These are phyloP conservation scores for Limnomonas spitsbergensis DNA, from an alignment of 139 green algal species.

Conservation along the genomic window DNA sequence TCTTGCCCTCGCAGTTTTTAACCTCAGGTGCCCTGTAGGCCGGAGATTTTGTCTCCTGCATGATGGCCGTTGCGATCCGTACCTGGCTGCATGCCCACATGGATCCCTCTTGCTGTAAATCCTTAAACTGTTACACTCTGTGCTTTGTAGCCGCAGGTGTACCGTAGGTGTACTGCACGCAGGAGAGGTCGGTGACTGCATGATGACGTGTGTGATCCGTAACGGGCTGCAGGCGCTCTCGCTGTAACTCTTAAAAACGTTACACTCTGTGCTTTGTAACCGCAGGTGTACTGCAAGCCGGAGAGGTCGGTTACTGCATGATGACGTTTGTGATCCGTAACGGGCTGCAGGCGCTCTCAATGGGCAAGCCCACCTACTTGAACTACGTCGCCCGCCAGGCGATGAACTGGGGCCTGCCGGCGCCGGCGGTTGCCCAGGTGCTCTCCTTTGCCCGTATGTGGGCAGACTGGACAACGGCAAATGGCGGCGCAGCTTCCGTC, in stretches of 20 bases:
- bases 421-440: not conserved
- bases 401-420: slow-evolving; percentile 31
- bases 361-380: slow-evolving; percentile 27
- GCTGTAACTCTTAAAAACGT: not conserved
- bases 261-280: not conserved
- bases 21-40: too few species aligned
- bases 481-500: slow-evolving; percentile 18
- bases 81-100: too few species aligned
- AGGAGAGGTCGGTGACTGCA: slow-evolving; percentile 55
- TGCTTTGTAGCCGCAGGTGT: too few species aligned
- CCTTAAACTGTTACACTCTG: too few species aligned
- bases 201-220: slow-evolving; percentile 58
- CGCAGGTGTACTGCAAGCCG: not conserved
- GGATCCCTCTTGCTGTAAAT: too few species aligned
- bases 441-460: slow-evolving; percentile 42
- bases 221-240: slow-evolving; percentile 35
- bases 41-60: too few species aligned
- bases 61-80: too few species aligned
- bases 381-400: slow-evolving; percentile 33
- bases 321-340: slow-evolving; percentile 62
- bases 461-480: slow-evolving; percentile 30
- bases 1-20: too few species aligned
- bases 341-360: slow-evolving; percentile 21
- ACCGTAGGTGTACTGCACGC: too few species aligned
- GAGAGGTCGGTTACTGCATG: slow-evolving; percentile 54